Evolutionary conservation across 1,284 basidiomycete genomes (phyloP).

Genomic region (Ustilago trichophora): DNA sequence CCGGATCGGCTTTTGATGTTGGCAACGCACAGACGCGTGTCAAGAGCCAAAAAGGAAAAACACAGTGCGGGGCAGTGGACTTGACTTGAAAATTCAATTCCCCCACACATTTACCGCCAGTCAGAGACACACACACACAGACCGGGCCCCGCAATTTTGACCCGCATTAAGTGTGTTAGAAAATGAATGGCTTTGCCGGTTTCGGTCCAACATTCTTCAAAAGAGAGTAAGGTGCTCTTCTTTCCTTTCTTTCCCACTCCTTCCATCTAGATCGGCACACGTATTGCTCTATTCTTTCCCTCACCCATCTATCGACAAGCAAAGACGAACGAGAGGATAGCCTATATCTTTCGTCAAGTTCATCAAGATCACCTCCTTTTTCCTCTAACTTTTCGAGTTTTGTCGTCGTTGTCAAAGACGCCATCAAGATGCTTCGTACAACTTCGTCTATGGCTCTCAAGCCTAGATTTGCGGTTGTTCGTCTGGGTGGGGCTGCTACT

Average conservation of each 20-base stretch:
- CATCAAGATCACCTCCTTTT: too few species aligned
- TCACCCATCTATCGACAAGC: not conserved
- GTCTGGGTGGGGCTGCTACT: not conserved
- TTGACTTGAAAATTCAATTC: too few species aligned
- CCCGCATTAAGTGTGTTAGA: not conserved
- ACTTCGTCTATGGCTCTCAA: conserved; percentile 9
- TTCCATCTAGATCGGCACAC: not conserved
- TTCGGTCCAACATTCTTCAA: too few species aligned
- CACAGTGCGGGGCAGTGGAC: not conserved
- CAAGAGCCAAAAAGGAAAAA: not conserved
- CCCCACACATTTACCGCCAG: too few species aligned
- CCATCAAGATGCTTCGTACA: conserved; percentile 24
- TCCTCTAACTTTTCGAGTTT: too few species aligned
- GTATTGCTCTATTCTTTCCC: not conserved
- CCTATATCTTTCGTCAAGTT: too few species aligned
- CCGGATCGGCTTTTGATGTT: too few species aligned
- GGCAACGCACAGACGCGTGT: conserved; percentile 13
- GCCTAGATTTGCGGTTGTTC: conserved; percentile 14
- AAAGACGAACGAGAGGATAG: too few species aligned
- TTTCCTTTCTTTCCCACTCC: not conserved
- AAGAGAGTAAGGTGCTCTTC: too few species aligned
- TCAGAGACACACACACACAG: not conserved
- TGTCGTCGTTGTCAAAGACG: too few species aligned
- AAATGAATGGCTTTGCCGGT: conserved; percentile 1
- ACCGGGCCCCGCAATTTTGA: not conserved